A percentile compares a stretch with the other conserved stretches of the same genome.
phyloP scores from a whole-genome alignment of 2,329 filamentous ascomycete genomes.

The Claviceps pazoutovae region DNA sequence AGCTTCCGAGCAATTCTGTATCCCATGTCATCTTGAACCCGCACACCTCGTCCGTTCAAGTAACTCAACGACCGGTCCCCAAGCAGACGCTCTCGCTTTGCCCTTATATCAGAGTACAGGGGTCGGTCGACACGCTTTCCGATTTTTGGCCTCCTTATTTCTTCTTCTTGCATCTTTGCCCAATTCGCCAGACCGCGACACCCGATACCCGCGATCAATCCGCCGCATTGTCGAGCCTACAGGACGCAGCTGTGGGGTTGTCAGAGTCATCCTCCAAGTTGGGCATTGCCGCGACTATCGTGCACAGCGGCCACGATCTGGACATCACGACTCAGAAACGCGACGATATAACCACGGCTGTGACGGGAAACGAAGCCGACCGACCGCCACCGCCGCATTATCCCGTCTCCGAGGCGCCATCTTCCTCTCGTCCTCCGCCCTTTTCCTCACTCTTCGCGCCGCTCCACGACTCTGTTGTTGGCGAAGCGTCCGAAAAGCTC shows the following conservation, averaged over 20 bases:
- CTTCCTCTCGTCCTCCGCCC: slow-evolving; percentile 39
- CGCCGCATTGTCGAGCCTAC: slow-evolving; percentile 25
- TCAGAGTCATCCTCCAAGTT: slow-evolving; percentile 17
- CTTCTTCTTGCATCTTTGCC: background rate
- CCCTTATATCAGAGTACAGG: background rate
- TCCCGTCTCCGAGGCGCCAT: slow-evolving; percentile 39
- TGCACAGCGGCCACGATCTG: slow-evolving; percentile 13
- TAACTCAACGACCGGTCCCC: background rate
- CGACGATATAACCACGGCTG: slow-evolving; percentile 10
- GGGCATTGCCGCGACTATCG: slow-evolving; percentile 19
- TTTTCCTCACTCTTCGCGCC: slow-evolving; percentile 46
- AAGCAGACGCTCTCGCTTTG: background rate
- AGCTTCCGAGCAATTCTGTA: background rate
- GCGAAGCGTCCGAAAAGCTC: slow-evolving; percentile 20
- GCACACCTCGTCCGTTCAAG: background rate
- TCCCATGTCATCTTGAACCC: background rate
- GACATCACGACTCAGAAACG: slow-evolving; percentile 10
- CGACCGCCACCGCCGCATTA: slow-evolving; percentile 47
- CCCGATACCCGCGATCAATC: slow-evolving; percentile 13
- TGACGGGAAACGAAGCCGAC: slow-evolving; percentile 16
- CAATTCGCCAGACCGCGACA: slow-evolving; percentile 5
- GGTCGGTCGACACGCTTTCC: background rate
- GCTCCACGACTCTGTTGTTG: slow-evolving; percentile 17
- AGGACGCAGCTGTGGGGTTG: slow-evolving; percentile 20
- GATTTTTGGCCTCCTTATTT: background rate